phyloP scores from a whole-genome alignment of 2,329 filamentous ascomycete species.

The Colletotrichum higginsianum region DNA sequence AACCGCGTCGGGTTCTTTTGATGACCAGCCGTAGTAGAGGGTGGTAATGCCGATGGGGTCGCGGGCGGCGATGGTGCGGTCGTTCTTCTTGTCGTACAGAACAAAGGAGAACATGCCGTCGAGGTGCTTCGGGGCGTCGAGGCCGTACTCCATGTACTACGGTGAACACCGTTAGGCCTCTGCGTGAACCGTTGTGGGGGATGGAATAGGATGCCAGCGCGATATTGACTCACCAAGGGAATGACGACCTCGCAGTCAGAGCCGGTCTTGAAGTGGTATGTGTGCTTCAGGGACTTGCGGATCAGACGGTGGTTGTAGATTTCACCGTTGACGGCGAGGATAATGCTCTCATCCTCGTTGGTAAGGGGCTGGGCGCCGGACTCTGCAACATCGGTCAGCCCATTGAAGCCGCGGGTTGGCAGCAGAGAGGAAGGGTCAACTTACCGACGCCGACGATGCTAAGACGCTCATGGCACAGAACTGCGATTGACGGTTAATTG shows the following conservation, averaged over 20 bases:
- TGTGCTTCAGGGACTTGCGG: conserved; percentile 85
- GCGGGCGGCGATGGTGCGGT: conserved; percentile 92
- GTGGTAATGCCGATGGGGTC: conserved; percentile 98
- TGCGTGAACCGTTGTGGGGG: conserved; percentile 10
- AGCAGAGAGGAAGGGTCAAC: conserved; percentile 51
- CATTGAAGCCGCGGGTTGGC: conserved; percentile 1
- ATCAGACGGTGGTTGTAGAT: conserved; percentile 99
- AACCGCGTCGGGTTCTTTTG: conserved; percentile 83
- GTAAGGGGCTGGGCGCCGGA: conserved; percentile 95
- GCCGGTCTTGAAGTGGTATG: conserved; percentile 98
- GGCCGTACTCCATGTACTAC: conserved; percentile 91
- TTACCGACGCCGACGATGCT: conserved; percentile 96
- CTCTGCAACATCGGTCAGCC: conserved; percentile 67
- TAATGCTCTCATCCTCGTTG: conserved; percentile 89
- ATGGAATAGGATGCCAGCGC: background rate
- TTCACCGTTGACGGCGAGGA: conserved; percentile 98
- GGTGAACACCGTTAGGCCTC: conserved; percentile 6
- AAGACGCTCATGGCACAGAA: conserved; percentile 96
- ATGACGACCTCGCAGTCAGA: conserved; percentile 99
- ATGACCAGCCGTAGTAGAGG: conserved; percentile 95
- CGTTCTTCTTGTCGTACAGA: conserved; percentile 93
- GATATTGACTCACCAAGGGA: conserved; percentile 78
- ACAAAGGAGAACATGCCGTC: conserved; percentile 99
- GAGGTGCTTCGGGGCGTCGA: conserved; percentile 92
- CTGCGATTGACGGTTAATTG: conserved; percentile 62